Conservation (phyloP, 805 yeast genomes). For the Candida tammaniensis region DNA sequence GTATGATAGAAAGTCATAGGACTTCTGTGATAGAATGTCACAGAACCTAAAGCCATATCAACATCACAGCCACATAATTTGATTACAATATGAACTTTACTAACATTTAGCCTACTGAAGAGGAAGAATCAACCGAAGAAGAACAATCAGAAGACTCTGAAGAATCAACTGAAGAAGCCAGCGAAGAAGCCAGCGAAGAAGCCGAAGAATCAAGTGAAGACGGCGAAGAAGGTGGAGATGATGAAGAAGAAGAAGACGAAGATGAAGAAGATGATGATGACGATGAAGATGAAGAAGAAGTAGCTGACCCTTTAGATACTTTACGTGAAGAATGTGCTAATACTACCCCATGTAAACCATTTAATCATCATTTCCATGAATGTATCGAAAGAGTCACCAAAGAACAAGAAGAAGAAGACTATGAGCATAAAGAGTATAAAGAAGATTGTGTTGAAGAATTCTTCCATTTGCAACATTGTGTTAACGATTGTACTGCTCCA, state of each 20-base stretch:
- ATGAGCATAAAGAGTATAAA: constrained; percentile 75
- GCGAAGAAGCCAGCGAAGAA: no score
- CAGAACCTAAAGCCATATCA: no score
- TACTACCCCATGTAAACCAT: constrained; percentile 64
- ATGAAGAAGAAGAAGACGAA: constrained; percentile 46
- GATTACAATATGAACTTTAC: no score
- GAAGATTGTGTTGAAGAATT: constrained; percentile 98
- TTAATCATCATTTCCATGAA: constrained; percentile 87
- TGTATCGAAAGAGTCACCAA: constrained; percentile 93
- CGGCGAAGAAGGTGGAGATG: constrained; percentile 29
- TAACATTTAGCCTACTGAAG: constrained; percentile 18
- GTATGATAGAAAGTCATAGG: no score
- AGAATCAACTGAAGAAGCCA: constrained; percentile 24
- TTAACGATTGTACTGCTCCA: constrained; percentile 90
- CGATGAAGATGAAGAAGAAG: constrained; percentile 68
- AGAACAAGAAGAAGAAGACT: constrained; percentile 80
- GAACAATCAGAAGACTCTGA: constrained; percentile 6
- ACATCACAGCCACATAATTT: no score
- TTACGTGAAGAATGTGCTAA: constrained; percentile 60
- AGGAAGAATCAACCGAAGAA: constrained; percentile 12
- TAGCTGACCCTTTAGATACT: constrained; percentile 44
- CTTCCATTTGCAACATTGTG: constrained; percentile 93
- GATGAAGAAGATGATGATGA: constrained; percentile 60
- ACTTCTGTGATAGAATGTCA: no score
- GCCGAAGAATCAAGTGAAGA: constrained; percentile 39